phyloP scores from a whole-genome alignment of 2,329 filamentous ascomycete genomes.

The Aspergillus tubingensis region DNA sequence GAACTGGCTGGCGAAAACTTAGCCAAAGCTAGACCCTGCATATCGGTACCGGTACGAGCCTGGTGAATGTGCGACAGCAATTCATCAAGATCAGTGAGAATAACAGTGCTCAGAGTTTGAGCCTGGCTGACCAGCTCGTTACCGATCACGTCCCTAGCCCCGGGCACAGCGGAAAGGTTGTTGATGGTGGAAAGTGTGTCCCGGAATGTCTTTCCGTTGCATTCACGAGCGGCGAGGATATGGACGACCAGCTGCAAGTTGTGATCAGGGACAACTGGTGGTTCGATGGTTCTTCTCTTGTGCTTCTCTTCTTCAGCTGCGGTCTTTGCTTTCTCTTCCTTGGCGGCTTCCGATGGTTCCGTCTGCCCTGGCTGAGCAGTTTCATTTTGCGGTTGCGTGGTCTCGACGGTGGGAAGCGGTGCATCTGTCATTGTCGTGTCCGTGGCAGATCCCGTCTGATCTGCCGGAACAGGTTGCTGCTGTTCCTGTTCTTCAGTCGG shows the following conservation, averaged over 20 bases:
- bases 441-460: conserved; percentile 26
- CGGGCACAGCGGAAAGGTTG: conserved; percentile 90
- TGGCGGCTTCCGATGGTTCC: conserved; percentile 26
- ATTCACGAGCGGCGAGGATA: conserved; percentile 93
- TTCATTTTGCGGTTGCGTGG: conserved; percentile 30
- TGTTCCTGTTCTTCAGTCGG: conserved; percentile 26
- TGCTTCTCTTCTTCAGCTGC: conserved; percentile 50
- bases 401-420: conserved; percentile 34
- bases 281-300: conserved; percentile 67
- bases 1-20: conserved; percentile 97
- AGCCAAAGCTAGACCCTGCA: conserved; percentile 88
- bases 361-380: conserved; percentile 36
- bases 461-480: conserved; percentile 28
- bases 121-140: conserved; percentile 88
- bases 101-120: conserved; percentile 78
- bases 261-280: conserved; percentile 81
- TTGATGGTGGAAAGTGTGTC: conserved; percentile 99
- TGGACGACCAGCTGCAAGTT: conserved; percentile 94
- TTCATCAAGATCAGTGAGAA: conserved; percentile 80
- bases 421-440: conserved; percentile 46
- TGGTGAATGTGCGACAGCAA: conserved; percentile 83
- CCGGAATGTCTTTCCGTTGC: conserved; percentile 95
- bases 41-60: conserved; percentile 86
- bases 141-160: conserved; percentile 87
- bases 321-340: conserved; percentile 42